These are phyloP conservation scores for Myriosclerotinia scirpicola DNA, from an alignment of 2,329 filamentous ascomycete species.

Conservation along the genomic window DNA sequence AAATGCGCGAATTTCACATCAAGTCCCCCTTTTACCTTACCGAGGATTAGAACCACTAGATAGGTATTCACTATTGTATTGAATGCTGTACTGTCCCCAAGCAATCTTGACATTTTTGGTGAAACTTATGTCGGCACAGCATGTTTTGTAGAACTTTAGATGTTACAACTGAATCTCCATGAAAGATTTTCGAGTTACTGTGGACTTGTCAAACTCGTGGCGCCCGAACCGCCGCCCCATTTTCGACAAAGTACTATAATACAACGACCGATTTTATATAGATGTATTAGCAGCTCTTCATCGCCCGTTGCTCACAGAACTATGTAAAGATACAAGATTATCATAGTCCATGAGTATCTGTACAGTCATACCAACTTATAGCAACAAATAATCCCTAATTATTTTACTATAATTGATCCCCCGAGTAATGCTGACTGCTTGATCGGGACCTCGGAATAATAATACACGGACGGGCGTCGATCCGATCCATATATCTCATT, in stretches of 20 bases:
- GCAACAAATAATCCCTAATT: not conserved
- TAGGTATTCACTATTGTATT: too few species aligned
- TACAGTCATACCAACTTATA: not conserved
- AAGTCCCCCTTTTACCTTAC: constrained; percentile 11
- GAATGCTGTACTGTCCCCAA: not conserved
- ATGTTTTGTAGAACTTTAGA: constrained; percentile 6
- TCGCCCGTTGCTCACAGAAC: too few species aligned
- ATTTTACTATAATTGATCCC: not conserved
- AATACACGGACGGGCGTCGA: not conserved
- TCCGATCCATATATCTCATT: not conserved
- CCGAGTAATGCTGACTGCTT: not conserved
- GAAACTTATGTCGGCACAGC: not conserved
- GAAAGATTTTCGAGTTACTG: not conserved
- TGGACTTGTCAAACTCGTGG: not conserved
- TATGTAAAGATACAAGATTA: too few species aligned
- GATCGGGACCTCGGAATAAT: not conserved
- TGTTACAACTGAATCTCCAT: not conserved
- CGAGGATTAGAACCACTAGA: not conserved
- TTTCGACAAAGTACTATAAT: too few species aligned
- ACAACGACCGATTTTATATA: not conserved
- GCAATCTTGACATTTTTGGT: not conserved
- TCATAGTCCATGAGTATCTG: not conserved
- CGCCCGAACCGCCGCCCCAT: constrained; percentile 5
- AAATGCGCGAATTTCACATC: constrained; percentile 7
- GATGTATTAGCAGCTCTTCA: not conserved